Base-by-base conservation (phyloP, 306 rosid species). In the Macrotyloma uniflorum region DNA sequence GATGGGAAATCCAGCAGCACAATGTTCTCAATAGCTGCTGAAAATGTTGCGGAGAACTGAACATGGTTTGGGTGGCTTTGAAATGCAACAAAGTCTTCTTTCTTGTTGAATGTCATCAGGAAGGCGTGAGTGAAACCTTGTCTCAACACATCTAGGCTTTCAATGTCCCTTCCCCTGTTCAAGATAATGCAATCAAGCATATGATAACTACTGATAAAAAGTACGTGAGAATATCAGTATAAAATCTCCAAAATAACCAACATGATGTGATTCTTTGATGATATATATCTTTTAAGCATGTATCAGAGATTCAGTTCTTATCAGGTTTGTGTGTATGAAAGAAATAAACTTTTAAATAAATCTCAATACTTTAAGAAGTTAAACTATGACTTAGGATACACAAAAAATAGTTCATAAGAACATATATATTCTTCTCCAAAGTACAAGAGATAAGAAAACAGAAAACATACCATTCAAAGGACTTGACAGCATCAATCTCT, bases 71-170 rank as follows among this genome's bases (percentile, higher is more conserved):
- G 97, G 78, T 95, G 97, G 58, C 87, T 65, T 28, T 80, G 88
- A 86, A 92, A 95, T 67, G 84, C 87, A 59, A 54, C 36, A 63
- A 82, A 90, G 81, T 87, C 98, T 64, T 91, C 98, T 82, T 91
- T 95, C 72, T 87, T 90, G 79, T 77, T 38, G 80, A 95, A 95
- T 81, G 98, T 91, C 92, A 89, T 92, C 65, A 89, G 51, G 88
- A 95, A 87, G 30, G 89, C 95, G 80, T 95, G 97, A 58, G 97
- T 95, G 74, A 88, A 95, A 33, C 98, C 98, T 82, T 91, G 97
- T 76, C 91, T 89, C 35, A 95, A 86, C 80, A 83, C 67, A 50
- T 92, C 98, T 57, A 74, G 82, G 84, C 98, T 93, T 79, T 92
- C 98, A 67, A 79, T 46, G 70, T 92, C 98, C 28, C 87, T 70